Base-by-base conservation (phyloP, 1,284 basidiomycete genomes). In the Trametes polyzona region DNA sequence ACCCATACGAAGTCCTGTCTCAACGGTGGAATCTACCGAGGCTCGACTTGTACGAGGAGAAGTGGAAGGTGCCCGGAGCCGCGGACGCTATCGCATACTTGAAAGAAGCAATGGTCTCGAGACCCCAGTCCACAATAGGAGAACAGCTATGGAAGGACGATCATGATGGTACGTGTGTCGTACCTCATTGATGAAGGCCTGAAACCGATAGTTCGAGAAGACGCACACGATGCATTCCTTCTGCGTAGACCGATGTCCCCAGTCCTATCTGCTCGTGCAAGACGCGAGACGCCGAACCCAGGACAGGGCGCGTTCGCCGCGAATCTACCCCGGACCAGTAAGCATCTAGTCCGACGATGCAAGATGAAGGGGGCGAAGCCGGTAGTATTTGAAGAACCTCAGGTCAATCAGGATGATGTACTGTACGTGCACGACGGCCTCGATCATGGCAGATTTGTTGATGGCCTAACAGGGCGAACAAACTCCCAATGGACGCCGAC, bases 1-100 rank as follows among this genome's bases (percentile, higher is more conserved):
- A 86, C 39, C 83, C 82, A 10, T 80, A 80, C 40, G 75, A 79
- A 1, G 61, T 63, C 8, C 73, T 85, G 17, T 69, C 66, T 47
- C 67, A 58, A 12, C 30, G 19, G n/a, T 63, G 56, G 60, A 27
- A 26, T 16, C 57, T 80, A 16, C 52, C 70, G 44, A 54, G 71
- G 12, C 59, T 79, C 17, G 54, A 69, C 12, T 64, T 72, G 10
- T 81, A 77, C 51, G 76, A 82, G 27, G 84, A 87, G 65, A 73
- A 63, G 48, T 75, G 76, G 63, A 64, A 67, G 36, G 72, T 74
- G 9, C 19, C 43, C n/a, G n/a, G n/a, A 1, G 74, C 74, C 7
- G 62, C 70, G 6, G 73, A 79, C 43, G 70, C 73, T 1, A 39
- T 76, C 3, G 53, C 61, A 19, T 76, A 76, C 51, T 60, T 87